Evolutionary conservation across 495 filamentous ascomycete species (phyloP), one percentile per base, ranked within the genome.

Genomic region (Penicillium odoratum): DNA sequence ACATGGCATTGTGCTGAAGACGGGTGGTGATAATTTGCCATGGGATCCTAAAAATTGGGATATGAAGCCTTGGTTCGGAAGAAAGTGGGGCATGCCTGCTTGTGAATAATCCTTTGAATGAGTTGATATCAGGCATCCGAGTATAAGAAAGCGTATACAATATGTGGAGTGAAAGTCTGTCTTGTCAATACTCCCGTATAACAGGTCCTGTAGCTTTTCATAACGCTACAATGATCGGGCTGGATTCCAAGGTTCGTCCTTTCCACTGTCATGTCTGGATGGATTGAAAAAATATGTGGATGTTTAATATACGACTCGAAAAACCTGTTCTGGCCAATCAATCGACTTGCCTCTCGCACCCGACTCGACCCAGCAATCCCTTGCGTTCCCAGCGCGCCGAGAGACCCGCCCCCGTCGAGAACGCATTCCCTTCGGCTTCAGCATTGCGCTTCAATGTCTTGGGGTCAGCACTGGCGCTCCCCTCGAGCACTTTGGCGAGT

Each of bases 41-140:
- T 77, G 73, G 73, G 73, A 77, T 61, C 64, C 53, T 49, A 62
- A 62, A 4, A 68, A 67, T 42, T 78, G 75, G 75, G 66, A 75
- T 54, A 70, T 62, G 7, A 63, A 59, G 53, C 63, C 65, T 4
- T 76, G 75, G 74, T 78, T 78, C 58, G 43, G 64, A 51, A 57
- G 57, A 7, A 55, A 55, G 25, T 55, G 52, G 52, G 46, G 46
- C 5, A 30, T 48, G 10, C 26, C 26, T 9, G 46, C 31, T 33
- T 48, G 46, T 48, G 46, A 48, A 48, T 48, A 16, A 48, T 33
- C 1, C 8, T 18, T 44, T 13, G 0, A 18, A 18, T 36, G 9
- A 0, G 33, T 36, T 36, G 33, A 1, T 13, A 36, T 9, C 33
- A 11, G 11, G 3, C 9, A 11, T 9, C 8, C 13, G 33, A 11